Conservation (phyloP, 495 filamentous ascomycete genomes). For the Aspergillus ostianus region DNA sequence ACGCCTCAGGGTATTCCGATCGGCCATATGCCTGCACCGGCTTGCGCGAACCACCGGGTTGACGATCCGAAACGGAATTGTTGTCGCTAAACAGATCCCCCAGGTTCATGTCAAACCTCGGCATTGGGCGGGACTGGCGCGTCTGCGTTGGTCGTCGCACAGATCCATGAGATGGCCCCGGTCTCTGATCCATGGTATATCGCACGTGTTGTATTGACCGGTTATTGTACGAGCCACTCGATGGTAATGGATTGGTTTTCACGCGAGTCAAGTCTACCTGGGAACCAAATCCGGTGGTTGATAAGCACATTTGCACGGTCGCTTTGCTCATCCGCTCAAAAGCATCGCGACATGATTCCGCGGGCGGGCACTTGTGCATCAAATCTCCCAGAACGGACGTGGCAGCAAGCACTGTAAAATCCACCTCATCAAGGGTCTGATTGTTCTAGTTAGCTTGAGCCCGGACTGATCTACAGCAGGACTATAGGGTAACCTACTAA, state of each 20-base stretch:
- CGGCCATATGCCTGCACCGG: slow-evolving; percentile 23
- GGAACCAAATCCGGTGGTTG: slow-evolving; percentile 75
- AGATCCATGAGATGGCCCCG: slow-evolving; percentile 23
- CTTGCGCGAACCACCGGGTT: slow-evolving; percentile 15
- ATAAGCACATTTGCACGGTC: slow-evolving; percentile 86
- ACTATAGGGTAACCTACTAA: slow-evolving; percentile 55
- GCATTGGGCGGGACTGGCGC: slow-evolving; percentile 40
- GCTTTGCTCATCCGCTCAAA: slow-evolving; percentile 95
- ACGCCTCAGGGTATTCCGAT: slow-evolving; percentile 28
- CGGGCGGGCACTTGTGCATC: slow-evolving; percentile 75
- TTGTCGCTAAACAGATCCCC: slow-evolving; percentile 47
- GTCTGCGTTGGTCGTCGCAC: slow-evolving; percentile 27
- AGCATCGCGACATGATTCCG: slow-evolving; percentile 84
- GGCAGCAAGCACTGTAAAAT: slow-evolving; percentile 92
- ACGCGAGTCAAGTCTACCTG: slow-evolving; percentile 36
- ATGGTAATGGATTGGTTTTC: slow-evolving; percentile 15
- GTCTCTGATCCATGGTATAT: slow-evolving; percentile 26
- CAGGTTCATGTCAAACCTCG: slow-evolving; percentile 65
- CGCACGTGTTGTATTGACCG: slow-evolving; percentile 22
- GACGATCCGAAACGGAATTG: slow-evolving; percentile 25
- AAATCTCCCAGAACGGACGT: slow-evolving; percentile 81
- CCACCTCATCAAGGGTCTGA: slow-evolving; percentile 89
- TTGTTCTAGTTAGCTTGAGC: slow-evolving; percentile 5
- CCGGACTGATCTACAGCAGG: neutral
- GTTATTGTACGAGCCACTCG: slow-evolving; percentile 20